phyloP scores from a whole-genome alignment of 192 early-diverging fungal species.

The Geranomyces michiganensis region DNA sequence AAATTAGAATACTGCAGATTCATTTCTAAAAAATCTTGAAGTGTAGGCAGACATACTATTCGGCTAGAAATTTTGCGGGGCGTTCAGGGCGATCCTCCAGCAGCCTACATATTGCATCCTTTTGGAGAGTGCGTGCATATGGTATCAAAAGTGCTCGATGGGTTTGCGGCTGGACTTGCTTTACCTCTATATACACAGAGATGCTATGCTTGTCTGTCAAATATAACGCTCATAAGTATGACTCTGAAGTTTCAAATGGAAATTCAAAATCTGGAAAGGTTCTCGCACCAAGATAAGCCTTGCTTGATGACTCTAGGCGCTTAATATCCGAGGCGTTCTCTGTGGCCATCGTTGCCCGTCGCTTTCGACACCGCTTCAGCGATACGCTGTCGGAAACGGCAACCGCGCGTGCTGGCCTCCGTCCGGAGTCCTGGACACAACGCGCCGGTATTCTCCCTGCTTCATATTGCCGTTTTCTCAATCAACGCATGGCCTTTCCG shows the following conservation, averaged over 20 bases:
- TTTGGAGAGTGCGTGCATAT: background rate
- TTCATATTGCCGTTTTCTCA: too few species aligned
- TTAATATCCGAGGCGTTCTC: background rate
- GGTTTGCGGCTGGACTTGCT: too few species aligned
- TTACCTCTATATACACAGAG: conserved; percentile 31
- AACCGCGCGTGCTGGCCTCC: too few species aligned
- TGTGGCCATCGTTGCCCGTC: conserved; percentile 10
- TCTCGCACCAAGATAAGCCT: conserved; percentile 16
- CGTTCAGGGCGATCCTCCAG: conserved; percentile 35
- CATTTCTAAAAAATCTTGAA: background rate
- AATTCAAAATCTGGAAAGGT: background rate
- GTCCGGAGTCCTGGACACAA: too few species aligned
- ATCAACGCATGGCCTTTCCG: too few species aligned
- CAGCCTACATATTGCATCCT: conserved; percentile 31
- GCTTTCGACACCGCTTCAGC: too few species aligned
- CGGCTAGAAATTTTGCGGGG: conserved; percentile 20
- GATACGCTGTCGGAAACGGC: too few species aligned
- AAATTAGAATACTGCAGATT: background rate
- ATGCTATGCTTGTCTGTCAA: conserved; percentile 32
- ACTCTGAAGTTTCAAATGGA: background rate
- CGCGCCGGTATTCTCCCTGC: too few species aligned
- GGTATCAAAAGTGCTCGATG: background rate
- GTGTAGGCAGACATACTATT: conserved; percentile 27
- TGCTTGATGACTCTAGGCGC: conserved; percentile 14
- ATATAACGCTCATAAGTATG: background rate